Evolutionary conservation across 1,284 basidiomycete genomes (phyloP).

Genomic region (Boletellus deceptivus): DNA sequence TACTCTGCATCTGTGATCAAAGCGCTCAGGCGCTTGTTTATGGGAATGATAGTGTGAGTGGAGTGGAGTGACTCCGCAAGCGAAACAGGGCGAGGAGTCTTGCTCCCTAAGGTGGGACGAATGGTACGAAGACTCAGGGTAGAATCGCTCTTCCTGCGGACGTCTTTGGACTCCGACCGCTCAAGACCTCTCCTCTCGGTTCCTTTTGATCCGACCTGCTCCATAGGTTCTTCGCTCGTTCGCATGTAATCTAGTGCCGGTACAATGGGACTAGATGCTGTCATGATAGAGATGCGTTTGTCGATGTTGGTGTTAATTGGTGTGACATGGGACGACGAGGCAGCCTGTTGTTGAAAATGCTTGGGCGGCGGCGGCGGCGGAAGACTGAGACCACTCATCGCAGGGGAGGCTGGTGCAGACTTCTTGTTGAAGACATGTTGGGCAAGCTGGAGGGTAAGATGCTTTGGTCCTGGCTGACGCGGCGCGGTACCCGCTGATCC

Average conservation of each 20-base stretch:
- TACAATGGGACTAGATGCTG: constrained; percentile 34
- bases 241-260: constrained; percentile 36
- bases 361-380: constrained; percentile 40
- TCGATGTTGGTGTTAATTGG: constrained; percentile 31
- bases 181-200: constrained; percentile 33
- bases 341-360: constrained; percentile 15
- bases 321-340: constrained; percentile 13
- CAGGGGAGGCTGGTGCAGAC: constrained; percentile 31
- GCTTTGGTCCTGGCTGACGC: constrained; percentile 30
- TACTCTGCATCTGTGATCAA: constrained; percentile 65
- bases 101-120: constrained; percentile 50
- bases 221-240: constrained; percentile 29
- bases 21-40: constrained; percentile 63
- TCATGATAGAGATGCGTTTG: constrained; percentile 30
- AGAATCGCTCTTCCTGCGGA: constrained; percentile 72
- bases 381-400: constrained; percentile 24
- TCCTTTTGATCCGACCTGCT: constrained; percentile 23
- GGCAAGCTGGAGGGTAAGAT: constrained; percentile 39
- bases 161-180: constrained; percentile 59
- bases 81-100: constrained; percentile 66
- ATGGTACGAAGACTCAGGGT: constrained; percentile 71
- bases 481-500: constrained; percentile 25
- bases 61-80: constrained; percentile 73
- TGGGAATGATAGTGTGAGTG: constrained; percentile 61
- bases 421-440: constrained; percentile 44